Evolutionary conservation across 441 rosid genomes (phyloP), one percentile per base, ranked within the genome.

Genomic region (Populus hybrid): DNA sequence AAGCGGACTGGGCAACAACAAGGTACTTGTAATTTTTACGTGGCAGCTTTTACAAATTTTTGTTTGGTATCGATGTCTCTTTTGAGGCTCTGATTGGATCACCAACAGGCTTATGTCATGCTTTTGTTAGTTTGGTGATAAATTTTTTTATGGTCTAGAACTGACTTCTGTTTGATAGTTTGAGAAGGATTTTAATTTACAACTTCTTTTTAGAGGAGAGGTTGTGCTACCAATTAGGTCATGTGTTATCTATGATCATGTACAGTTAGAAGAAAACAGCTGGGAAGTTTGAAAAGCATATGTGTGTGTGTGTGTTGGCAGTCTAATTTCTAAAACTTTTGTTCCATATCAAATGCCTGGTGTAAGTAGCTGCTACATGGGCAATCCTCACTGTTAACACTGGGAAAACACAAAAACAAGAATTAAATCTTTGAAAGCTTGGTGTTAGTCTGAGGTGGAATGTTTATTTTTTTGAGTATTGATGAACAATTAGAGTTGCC

Each of bases 1-100:
- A 95, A 90, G 88, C 77, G 84, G 76, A 87, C 79, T 66, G 85
- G 94, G 79, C 92, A 88, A 68, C 93, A 86, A 73, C 91, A 90
- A 79, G 98, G 96, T 92, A 75, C 40, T 31, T 67, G 72, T 14
- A 2, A 16, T 33, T 63, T 67, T 45, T 29, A 29, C 31, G 31
- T 29, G 31, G 31, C 31, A 29, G 31, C 31, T 29, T 29, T 29
- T 29, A 29, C 31, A 29, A 29, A 29, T 29, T 29, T 29, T 29
- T 29, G 31, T 29, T 29, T 29, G 31, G 31, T 59, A 40, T 63
- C 35, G 61, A 69, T 35, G 11, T 69, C 26, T 64, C 36, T 24
- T 18, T 24, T 35, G 31, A 12, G 53, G 50, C 12, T 16, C 35
- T 33, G 21, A 28, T 8, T 68, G 71, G 71, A 31, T 7, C 20